These are phyloP conservation scores for Yarrowia phangngaensis DNA, from an alignment of 805 yeast genomes.

Conservation along the genomic window DNA sequence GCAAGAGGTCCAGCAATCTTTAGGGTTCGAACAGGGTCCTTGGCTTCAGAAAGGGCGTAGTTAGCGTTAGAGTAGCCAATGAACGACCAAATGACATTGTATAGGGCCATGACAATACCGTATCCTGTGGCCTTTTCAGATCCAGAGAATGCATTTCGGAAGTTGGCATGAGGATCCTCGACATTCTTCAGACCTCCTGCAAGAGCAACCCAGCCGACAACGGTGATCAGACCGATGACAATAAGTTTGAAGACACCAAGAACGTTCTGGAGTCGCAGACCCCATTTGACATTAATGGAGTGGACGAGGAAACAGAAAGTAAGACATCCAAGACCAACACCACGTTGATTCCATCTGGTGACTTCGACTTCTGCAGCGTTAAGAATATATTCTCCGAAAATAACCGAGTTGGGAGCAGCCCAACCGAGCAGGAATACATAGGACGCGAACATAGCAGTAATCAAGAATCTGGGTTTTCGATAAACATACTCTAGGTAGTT, in stretches of 20 bases:
- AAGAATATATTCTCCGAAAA: conserved; percentile 72
- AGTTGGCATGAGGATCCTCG: conserved; percentile 54
- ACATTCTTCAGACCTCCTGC: conserved; percentile 61
- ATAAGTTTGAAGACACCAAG: conserved; percentile 70
- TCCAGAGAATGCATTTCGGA: conserved; percentile 56
- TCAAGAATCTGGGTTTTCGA: conserved; percentile 62
- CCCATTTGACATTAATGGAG: conserved; percentile 57
- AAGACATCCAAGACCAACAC: conserved; percentile 69
- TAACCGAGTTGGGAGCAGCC: conserved; percentile 81
- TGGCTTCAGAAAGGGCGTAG: conserved; percentile 76
- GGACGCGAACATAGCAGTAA: conserved; percentile 63
- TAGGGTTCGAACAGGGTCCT: conserved; percentile 66
- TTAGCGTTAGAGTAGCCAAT: conserved; percentile 81
- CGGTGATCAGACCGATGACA: conserved; percentile 63
- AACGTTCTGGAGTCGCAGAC: conserved; percentile 60
- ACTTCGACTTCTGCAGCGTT: conserved; percentile 67
- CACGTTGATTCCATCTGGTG: conserved; percentile 73
- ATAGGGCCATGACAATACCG: conserved; percentile 60
- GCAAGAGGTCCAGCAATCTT: conserved; percentile 74
- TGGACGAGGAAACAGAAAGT: conserved; percentile 66
- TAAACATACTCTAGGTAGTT: conserved; percentile 72
- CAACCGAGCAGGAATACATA: conserved; percentile 74
- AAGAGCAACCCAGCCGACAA: conserved; percentile 80
- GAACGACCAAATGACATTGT: conserved; percentile 80
- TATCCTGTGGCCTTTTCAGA: conserved; percentile 37